Evolutionary conservation across 108 stramenopile genomes (phyloP).

Genomic region (Fragilariopsis cylindrus): DNA sequence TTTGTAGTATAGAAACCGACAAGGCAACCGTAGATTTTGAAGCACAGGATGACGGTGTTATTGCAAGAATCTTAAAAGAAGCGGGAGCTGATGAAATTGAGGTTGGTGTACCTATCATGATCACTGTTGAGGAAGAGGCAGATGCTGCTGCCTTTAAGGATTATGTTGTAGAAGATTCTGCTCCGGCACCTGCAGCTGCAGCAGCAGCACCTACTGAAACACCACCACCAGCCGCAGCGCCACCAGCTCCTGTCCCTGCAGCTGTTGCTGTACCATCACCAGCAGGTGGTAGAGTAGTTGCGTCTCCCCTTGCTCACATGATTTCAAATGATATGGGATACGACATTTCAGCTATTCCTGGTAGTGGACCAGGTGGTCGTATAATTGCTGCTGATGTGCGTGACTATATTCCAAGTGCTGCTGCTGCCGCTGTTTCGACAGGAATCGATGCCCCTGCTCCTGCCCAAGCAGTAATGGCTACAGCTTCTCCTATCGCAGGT

Average conservation of each 20-base stretch:
- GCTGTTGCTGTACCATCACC: slow-evolving; percentile 41
- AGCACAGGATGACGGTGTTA: slow-evolving; percentile 94
- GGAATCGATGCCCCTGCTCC: slow-evolving; percentile 39
- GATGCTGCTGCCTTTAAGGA: slow-evolving; percentile 90
- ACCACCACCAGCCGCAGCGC: slow-evolving; percentile 33
- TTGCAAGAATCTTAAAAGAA: slow-evolving; percentile 91
- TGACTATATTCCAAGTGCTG: slow-evolving; percentile 63
- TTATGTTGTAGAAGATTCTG: slow-evolving; percentile 61
- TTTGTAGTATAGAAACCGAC: slow-evolving; percentile 97
- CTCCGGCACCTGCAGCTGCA: slow-evolving; percentile 29
- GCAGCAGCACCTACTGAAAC: slow-evolving; percentile 40
- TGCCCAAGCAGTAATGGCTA: slow-evolving; percentile 39
- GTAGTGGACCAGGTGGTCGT: slow-evolving; percentile 95
- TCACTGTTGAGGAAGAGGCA: slow-evolving; percentile 82
- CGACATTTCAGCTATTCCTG: slow-evolving; percentile 69
- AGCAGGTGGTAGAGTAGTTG: slow-evolving; percentile 77
- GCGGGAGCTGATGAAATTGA: slow-evolving; percentile 77
- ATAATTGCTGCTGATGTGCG: slow-evolving; percentile 94
- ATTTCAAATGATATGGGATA: slow-evolving; percentile 85
- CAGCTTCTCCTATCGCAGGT: slow-evolving; percentile 44
- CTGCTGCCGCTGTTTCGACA: slow-evolving; percentile 18
- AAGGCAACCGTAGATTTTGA: slow-evolving; percentile 99
- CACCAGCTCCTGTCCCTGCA: slow-evolving; percentile 27
- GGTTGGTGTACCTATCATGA: slow-evolving; percentile 87
- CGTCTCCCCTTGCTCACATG: slow-evolving; percentile 90